phyloP scores from a whole-genome alignment of 177 flowering plant species.

The Vitis hybrid region DNA sequence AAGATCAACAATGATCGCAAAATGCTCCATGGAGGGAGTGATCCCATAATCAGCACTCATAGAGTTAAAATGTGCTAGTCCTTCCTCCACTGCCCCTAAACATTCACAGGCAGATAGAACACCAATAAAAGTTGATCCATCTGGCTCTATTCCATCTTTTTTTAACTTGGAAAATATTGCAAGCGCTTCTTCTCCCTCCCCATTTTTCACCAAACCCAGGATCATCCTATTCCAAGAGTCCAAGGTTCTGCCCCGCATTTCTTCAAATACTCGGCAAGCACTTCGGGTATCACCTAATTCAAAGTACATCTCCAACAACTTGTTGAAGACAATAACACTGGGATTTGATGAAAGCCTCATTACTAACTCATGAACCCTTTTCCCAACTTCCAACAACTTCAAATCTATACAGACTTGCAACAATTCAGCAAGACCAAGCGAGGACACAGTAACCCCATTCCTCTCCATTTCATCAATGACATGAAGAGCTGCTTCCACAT shows the following conservation, averaged over 20 bases:
- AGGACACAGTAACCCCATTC: neutral
- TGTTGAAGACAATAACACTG: neutral
- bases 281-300: neutral
- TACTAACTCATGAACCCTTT: neutral
- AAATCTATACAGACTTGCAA: slow-evolving; percentile 2
- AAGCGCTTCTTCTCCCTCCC: slow-evolving; percentile 19
- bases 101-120: slow-evolving; percentile 19
- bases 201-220: slow-evolving; percentile 19
- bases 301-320: neutral
- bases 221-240: slow-evolving; percentile 25
- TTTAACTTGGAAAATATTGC: slow-evolving; percentile 18
- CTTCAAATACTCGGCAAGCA: neutral
- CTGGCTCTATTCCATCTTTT: slow-evolving; percentile 12
- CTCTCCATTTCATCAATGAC: slow-evolving; percentile 1
- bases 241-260: neutral
- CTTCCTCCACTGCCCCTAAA: slow-evolving; percentile 10
- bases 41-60: slow-evolving; percentile 28
- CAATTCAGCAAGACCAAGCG: neutral
- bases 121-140: slow-evolving; percentile 15
- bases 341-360: neutral
- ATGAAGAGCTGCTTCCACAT: slow-evolving; percentile 11
- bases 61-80: slow-evolving; percentile 19
- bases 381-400: neutral
- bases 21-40: slow-evolving; percentile 30
- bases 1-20: slow-evolving; percentile 27